Base-by-base conservation (phyloP, 768 basidiomycete genomes). In the Lepiota brunneoincarnata region DNA sequence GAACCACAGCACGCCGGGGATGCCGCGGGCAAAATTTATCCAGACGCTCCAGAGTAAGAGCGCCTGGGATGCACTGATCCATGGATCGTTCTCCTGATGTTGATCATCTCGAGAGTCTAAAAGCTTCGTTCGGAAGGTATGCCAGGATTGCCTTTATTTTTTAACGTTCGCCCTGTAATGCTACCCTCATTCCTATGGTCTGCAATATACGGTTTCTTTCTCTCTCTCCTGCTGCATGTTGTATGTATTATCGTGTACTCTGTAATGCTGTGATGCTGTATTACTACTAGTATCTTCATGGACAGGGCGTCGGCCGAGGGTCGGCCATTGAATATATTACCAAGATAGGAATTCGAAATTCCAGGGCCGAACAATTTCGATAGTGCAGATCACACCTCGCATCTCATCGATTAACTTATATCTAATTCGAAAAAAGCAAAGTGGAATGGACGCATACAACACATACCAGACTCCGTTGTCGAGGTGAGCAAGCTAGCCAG, bases 381-480 rank as follows among this genome's bases (percentile, higher is more conserved):
- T 39, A 18, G 18, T 35, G 28, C 48, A 26, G 17, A 18, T 23
- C 6, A 18, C 17, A 36, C n/a, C 45, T 28, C 21, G 14, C 36
- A 3, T 35, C 37, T n/a, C 20, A n/a, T 20, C 21, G 28, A 15
- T 24, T 28, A 40, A 40, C 34, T 48, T 48, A 54, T 42, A 24
- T 12, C 37, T 45, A 39, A 39, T 14, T 31, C 31, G 21, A 6
- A 39, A 6, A 41, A 17, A 38, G 24, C 39, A 23, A 40, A 41
- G 9, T n/a, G n/a, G n/a, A 31, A 85, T 87, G 86, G 87, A 88
- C 51, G 70, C 71, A 36, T 81, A 82, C 57, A 78, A 90, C 61
- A 84, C 81, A 1, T 92, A 92, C 60, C 89, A 91, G 63, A 90
- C 89, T 2, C 90, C 89, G 2, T 79, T 92, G 34, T 83, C 89